Evolutionary conservation across 345 rosid genomes (phyloP).

Genomic region (Euphorbia lathyris): DNA sequence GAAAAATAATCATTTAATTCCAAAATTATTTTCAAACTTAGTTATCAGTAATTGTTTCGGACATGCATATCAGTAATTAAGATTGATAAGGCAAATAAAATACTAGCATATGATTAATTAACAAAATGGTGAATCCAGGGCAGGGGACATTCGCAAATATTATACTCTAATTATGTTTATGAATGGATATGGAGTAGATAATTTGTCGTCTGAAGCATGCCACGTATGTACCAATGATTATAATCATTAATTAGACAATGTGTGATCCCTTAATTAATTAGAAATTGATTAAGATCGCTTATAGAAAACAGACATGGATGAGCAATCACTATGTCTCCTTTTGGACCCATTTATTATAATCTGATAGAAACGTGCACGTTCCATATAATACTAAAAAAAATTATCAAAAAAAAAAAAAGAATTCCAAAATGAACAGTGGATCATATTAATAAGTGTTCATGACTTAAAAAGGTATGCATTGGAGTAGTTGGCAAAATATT

Average conservation of each 20-base stretch:
- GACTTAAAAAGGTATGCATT: slow-evolving; percentile 4
- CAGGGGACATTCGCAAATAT: neutral
- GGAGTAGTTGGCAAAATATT: slow-evolving; percentile 16
- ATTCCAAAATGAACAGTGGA: neutral
- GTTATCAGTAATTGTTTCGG: no score
- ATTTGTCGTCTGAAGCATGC: neutral
- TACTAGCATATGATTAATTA: no score
- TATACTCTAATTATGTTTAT: no score
- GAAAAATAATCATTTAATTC: no score
- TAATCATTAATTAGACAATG: neutral
- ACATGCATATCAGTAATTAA: no score
- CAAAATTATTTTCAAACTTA: no score
- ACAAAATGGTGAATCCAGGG: neutral
- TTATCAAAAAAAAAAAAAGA: neutral
- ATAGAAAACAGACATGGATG: neutral
- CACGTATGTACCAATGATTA: neutral
- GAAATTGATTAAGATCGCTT: neutral
- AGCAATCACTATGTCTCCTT: slow-evolving; percentile 1
- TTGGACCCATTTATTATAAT: slow-evolving; percentile 7
- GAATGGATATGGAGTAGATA: neutral
- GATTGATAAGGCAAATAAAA: no score
- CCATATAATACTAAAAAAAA: neutral
- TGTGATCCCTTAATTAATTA: neutral
- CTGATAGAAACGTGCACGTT: slow-evolving; percentile 13
- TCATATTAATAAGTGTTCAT: neutral